These are phyloP conservation scores for Hypoxylon sp. DNA, from an alignment of 2,329 filamentous ascomycete genomes.

Conservation along the genomic window DNA sequence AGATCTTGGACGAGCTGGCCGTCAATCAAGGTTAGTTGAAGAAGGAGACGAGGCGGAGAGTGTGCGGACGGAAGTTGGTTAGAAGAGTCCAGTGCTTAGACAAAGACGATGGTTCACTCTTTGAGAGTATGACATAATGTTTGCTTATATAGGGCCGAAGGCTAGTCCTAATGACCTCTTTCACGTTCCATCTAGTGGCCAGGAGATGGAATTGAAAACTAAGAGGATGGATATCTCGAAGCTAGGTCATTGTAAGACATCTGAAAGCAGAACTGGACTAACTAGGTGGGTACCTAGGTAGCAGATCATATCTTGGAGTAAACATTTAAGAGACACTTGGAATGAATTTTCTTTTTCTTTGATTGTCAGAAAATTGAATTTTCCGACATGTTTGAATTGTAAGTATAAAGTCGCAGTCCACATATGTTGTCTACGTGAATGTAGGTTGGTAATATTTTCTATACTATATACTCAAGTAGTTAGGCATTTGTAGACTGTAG, in stretches of 20 bases:
- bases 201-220: conserved; percentile 41
- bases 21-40: conserved; percentile 4
- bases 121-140: conserved; percentile 44
- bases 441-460: background rate
- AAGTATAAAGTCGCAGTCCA: background rate
- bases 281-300: conserved; percentile 5
- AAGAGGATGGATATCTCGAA: conserved; percentile 29
- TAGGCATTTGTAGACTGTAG: background rate
- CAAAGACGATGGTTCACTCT: conserved; percentile 42
- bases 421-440: background rate
- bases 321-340: background rate
- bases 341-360: background rate
- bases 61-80: conserved; percentile 10
- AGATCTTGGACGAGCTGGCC: background rate
- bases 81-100: conserved; percentile 39
- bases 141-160: conserved; percentile 25
- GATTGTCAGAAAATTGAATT: background rate
- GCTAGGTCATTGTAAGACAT: conserved; percentile 37
- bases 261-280: conserved; percentile 32
- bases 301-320: conserved; percentile 4
- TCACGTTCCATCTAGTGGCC: conserved; percentile 36
- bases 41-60: conserved; percentile 2
- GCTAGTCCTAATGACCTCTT: conserved; percentile 23
- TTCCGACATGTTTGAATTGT: background rate
- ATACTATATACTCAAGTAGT: background rate